Conservation (phyloP, 257 asterid genomes). For the Forsythia suspensa region DNA sequence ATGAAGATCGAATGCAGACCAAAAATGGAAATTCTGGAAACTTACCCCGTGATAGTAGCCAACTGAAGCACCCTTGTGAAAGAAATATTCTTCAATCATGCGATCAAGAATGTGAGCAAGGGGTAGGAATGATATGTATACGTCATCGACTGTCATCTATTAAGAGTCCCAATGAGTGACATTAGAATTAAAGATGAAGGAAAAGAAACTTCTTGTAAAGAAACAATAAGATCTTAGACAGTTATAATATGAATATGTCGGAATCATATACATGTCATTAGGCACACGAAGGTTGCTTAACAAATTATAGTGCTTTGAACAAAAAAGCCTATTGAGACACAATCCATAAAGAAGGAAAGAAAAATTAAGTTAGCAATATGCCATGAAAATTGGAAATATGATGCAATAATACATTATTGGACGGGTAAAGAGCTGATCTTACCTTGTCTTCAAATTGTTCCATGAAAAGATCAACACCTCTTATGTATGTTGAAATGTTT, state of each 20-base stretch:
- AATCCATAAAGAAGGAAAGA: neutral
- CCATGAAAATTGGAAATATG: neutral
- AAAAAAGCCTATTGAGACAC: neutral
- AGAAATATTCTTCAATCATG: constrained; percentile 95
- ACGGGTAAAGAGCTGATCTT: neutral
- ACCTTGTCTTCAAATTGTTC: constrained; percentile 95
- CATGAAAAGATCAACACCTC: constrained; percentile 83
- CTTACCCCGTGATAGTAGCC: constrained; percentile 96
- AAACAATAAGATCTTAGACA: neutral
- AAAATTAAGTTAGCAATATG: neutral
- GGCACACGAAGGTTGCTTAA: neutral
- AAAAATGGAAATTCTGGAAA: constrained; percentile 2
- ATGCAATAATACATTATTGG: neutral
- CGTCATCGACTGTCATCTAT: constrained; percentile 92
- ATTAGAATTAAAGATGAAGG: neutral
- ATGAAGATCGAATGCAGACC: neutral
- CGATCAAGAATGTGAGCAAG: constrained; percentile 99
- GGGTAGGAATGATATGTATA: constrained; percentile 93
- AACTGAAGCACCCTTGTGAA: constrained; percentile 94
- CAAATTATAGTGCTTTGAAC: neutral
- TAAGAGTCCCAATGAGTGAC: constrained; percentile 6
- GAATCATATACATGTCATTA: neutral
- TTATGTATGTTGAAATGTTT: constrained; percentile 54
- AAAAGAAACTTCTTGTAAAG: neutral
- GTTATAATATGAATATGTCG: neutral